phyloP scores from a whole-genome alignment of 208 protist genomes.

The Crithidia bombi region DNA sequence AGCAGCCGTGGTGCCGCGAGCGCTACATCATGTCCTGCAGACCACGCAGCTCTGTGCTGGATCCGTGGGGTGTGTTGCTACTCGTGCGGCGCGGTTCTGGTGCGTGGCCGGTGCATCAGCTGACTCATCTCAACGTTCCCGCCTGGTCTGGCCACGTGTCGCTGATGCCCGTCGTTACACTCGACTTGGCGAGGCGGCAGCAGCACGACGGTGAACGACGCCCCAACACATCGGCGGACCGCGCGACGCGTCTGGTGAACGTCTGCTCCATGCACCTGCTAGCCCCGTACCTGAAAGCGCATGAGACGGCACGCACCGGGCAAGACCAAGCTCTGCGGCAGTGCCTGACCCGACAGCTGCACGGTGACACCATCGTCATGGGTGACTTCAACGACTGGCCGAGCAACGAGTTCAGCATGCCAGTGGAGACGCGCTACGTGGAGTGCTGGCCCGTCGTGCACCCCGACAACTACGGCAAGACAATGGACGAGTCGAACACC shows the following conservation, averaged over 20 bases:
- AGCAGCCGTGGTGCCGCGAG: constrained; percentile 75
- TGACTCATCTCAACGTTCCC: constrained; percentile 84
- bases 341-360: constrained; percentile 50
- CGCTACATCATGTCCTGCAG: constrained; percentile 81
- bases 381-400: constrained; percentile 94
- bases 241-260: constrained; percentile 6
- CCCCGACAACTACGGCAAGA: constrained; percentile 73
- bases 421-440: constrained; percentile 64
- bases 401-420: constrained; percentile 87
- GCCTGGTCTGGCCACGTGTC: constrained; percentile 88
- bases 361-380: constrained; percentile 78
- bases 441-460: constrained; percentile 87
- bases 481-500: constrained; percentile 92
- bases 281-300: constrained; percentile 77
- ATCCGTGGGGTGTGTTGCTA: constrained; percentile 86
- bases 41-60: constrained; percentile 51
- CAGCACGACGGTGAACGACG: background rate
- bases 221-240: background rate
- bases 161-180: constrained; percentile 77
- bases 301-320: constrained; percentile 73
- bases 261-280: constrained; percentile 67
- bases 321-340: constrained; percentile 77
- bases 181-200: constrained; percentile 34
- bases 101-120: constrained; percentile 42
- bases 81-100: constrained; percentile 62